Conservation (phyloP, 208 protist species). For the Wallacemonas collosoma region DNA sequence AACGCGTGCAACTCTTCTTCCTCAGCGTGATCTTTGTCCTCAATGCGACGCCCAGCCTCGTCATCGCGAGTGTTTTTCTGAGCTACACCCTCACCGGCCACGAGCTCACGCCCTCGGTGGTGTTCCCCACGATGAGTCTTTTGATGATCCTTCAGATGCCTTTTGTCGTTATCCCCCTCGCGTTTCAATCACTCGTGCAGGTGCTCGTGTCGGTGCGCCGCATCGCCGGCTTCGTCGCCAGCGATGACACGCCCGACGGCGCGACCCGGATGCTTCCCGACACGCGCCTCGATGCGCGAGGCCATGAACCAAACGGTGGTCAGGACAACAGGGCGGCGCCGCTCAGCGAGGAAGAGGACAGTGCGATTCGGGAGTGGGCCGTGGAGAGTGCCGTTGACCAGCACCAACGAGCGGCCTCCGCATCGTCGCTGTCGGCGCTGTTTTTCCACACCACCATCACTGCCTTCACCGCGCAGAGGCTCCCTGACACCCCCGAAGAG, state of each 20-base stretch:
- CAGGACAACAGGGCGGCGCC: constrained; percentile 2
- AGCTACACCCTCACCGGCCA: constrained; percentile 43
- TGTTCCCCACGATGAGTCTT: constrained; percentile 86
- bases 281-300: neutral
- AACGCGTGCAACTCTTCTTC: constrained; percentile 23
- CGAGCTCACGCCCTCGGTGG: constrained; percentile 73
- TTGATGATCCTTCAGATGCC: constrained; percentile 81
- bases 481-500: constrained; percentile 36
- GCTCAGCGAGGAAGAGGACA: constrained; percentile 6
- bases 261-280: neutral
- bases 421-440: constrained; percentile 27
- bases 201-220: constrained; percentile 67
- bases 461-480: constrained; percentile 54
- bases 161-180: constrained; percentile 75
- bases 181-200: constrained; percentile 56
- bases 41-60: constrained; percentile 48
- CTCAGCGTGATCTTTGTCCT: constrained; percentile 47
- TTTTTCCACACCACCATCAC: constrained; percentile 56
- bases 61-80: constrained; percentile 51
- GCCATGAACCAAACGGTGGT: neutral
- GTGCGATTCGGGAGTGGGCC: constrained; percentile 3
- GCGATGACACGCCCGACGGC: constrained; percentile 24
- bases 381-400: constrained; percentile 1
- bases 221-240: constrained; percentile 51
- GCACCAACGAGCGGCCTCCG: neutral